These are phyloP conservation scores for Yarrowia yakushimensis DNA, from an alignment of 805 yeast species.

Conservation along the genomic window DNA sequence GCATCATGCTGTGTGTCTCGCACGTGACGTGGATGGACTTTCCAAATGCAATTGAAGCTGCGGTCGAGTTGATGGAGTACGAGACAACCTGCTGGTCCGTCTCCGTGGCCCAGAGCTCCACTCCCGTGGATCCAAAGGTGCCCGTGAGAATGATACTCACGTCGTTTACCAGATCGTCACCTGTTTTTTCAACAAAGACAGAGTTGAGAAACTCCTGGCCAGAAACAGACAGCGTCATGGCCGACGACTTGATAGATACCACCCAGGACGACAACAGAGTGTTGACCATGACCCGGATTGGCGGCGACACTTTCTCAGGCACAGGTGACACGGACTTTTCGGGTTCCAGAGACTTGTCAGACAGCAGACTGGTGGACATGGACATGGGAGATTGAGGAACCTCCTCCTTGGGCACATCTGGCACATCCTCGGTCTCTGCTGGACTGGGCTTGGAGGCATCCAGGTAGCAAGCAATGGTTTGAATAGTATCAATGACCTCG, in stretches of 20 bases:
- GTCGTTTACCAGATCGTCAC: neutral
- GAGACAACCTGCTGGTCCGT: neutral
- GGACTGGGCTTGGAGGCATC: neutral
- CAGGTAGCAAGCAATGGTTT: neutral
- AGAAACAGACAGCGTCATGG: neutral
- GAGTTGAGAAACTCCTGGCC: conserved; percentile 11
- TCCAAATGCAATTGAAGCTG: neutral
- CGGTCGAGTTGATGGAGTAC: conserved; percentile 9
- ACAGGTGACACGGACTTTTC: neutral
- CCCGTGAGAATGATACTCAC: conserved; percentile 3
- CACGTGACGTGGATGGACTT: conserved; percentile 13
- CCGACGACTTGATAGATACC: conserved; percentile 2
- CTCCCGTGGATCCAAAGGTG: neutral
- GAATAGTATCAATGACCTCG: neutral
- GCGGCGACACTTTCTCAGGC: neutral
- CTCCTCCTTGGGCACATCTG: neutral
- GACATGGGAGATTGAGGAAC: neutral
- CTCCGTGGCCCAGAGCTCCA: neutral
- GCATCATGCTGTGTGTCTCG: neutral
- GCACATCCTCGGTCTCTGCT: neutral
- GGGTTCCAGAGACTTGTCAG: neutral
- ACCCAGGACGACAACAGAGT: conserved; percentile 13
- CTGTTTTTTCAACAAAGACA: conserved; percentile 2
- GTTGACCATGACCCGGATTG: neutral
- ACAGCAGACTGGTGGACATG: neutral